Conservation (phyloP, 768 basidiomycete genomes). For the Naganishia randhawae region DNA sequence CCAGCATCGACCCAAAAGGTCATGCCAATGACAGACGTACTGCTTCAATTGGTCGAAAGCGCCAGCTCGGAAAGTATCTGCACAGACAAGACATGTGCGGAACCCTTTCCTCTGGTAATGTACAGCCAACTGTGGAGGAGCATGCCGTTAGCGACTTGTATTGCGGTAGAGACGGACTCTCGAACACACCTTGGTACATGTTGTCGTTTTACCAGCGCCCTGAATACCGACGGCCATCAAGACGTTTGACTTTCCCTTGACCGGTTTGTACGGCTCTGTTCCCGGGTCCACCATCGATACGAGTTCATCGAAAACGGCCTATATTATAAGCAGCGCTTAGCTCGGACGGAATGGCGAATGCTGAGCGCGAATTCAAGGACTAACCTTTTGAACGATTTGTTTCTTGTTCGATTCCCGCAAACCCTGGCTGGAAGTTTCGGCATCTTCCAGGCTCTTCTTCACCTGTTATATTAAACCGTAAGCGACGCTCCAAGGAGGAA, state of each 20-base stretch:
- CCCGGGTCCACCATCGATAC: constrained; percentile 93
- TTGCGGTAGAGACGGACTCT: not conserved
- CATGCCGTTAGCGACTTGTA: not conserved
- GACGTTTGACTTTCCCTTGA: constrained; percentile 87
- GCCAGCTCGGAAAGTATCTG: constrained; percentile 98
- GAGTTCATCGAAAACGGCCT: constrained; percentile 96
- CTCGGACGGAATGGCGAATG: not conserved
- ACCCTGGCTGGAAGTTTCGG: constrained; percentile 67
- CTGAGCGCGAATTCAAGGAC: constrained; percentile 22
- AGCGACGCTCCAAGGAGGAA: not conserved
- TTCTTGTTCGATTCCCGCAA: constrained; percentile 73
- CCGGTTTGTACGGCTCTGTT: constrained; percentile 90
- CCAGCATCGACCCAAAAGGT: not conserved
- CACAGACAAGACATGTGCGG: constrained; percentile 95
- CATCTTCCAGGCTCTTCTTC: constrained; percentile 54
- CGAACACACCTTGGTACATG: constrained; percentile 73
- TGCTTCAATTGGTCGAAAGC: constrained; percentile 99
- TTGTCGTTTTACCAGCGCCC: constrained; percentile 98
- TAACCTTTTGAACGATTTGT: constrained; percentile 85
- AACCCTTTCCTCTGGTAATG: constrained; percentile 96
- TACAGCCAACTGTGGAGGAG: constrained; percentile 64
- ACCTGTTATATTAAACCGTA: constrained; percentile 27
- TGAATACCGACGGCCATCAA: constrained; percentile 98
- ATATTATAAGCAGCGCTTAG: not conserved
- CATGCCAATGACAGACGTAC: constrained; percentile 33